These are phyloP conservation scores for Picea abies DNA, from an alignment of 83 land plant genomes.

Conservation along the genomic window DNA sequence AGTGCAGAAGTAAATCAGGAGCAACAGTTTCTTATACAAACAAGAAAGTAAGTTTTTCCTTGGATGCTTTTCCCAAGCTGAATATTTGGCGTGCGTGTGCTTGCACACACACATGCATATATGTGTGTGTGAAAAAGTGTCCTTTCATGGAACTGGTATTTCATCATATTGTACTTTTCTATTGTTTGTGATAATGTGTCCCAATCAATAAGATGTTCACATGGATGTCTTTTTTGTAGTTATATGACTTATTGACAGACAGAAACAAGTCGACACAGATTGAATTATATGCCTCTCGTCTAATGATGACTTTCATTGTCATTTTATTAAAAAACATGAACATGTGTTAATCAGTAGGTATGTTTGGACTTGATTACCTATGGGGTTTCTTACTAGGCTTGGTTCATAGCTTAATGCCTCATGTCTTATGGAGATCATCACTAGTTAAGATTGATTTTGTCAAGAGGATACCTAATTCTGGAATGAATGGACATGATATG, in stretches of 20 bases:
- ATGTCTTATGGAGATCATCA: neutral
- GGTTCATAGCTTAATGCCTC: neutral
- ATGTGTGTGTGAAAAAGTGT: neutral
- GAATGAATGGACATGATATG: no score
- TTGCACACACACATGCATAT: no score
- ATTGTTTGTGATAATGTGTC: neutral
- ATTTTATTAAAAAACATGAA: neutral
- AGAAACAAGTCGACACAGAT: no score
- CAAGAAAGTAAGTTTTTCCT: conserved; percentile 32
- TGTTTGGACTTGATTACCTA: neutral
- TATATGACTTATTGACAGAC: no score
- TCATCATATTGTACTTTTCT: neutral
- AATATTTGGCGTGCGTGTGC: no score
- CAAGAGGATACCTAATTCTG: no score
- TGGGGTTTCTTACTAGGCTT: neutral
- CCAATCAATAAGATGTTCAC: no score
- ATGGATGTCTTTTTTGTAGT: neutral
- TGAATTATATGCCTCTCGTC: no score
- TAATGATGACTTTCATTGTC: no score
- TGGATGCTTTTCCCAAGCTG: no score
- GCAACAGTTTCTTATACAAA: conserved; percentile 27
- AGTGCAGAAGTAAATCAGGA: conserved; percentile 25
- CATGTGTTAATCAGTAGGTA: neutral
- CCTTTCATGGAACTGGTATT: neutral
- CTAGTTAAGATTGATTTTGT: neutral